A percentile compares a stretch with the other conserved stretches of the same genome.
These are phyloP conservation scores for Lecanicillium sp. DNA, from an alignment of 2,329 filamentous ascomycete species.

Conservation along the genomic window DNA sequence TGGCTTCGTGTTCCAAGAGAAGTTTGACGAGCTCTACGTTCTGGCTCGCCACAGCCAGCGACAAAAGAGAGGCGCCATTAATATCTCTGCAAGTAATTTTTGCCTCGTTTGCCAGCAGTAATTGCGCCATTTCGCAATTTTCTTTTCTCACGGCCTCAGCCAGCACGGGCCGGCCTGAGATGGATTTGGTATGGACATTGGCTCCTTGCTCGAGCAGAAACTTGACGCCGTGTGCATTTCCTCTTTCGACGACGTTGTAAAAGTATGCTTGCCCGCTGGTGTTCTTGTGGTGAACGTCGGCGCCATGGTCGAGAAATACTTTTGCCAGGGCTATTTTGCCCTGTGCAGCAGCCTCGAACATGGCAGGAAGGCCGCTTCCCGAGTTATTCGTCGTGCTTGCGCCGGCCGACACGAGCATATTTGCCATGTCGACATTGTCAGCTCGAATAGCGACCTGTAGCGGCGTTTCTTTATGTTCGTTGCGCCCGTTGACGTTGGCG, in stretches of 20 bases:
- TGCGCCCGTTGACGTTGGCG: slow-evolving; percentile 16
- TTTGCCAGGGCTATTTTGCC: slow-evolving; percentile 8
- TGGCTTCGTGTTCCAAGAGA: slow-evolving; percentile 12
- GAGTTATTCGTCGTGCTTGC: slow-evolving; percentile 13
- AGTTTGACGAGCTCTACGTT: slow-evolving; percentile 8
- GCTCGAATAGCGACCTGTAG: slow-evolving; percentile 15
- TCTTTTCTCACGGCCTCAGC: slow-evolving; percentile 4
- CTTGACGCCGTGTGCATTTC: slow-evolving; percentile 1
- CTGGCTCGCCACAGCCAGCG: slow-evolving; percentile 1
- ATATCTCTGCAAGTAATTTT: slow-evolving; percentile 1
- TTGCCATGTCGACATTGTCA: slow-evolving; percentile 14
- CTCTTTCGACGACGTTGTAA: slow-evolving; percentile 6
- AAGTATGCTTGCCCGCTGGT: slow-evolving; percentile 6
- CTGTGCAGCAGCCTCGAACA: slow-evolving; percentile 12
- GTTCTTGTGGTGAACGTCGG: slow-evolving; percentile 1
- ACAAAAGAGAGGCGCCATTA: not conserved
- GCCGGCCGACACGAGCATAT: slow-evolving; percentile 16
- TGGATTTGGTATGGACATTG: slow-evolving; percentile 1
- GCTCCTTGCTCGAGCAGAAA: slow-evolving; percentile 8
- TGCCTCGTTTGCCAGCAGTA: slow-evolving; percentile 4
- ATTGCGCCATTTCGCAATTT: slow-evolving; percentile 1
- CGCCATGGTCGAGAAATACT: slow-evolving; percentile 4
- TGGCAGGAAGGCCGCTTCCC: slow-evolving; percentile 11
- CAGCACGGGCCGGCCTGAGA: not conserved
- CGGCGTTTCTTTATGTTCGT: slow-evolving; percentile 14